These are phyloP conservation scores for Dysphania ambrosioides DNA, from an alignment of 148 eudicot genomes.

Conservation along the genomic window DNA sequence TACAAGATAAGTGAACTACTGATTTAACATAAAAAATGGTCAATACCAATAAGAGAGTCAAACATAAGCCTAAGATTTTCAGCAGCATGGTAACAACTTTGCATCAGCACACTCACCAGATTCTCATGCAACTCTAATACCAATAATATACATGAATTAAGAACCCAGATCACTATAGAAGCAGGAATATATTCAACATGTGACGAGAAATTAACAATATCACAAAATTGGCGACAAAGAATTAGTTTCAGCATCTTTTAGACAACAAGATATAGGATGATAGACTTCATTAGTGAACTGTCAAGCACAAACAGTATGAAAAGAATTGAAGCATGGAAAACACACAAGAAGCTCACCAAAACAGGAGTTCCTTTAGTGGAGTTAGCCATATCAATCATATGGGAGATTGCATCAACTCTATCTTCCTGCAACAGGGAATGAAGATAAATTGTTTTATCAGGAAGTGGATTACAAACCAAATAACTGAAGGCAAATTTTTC, in stretches of 20 bases:
- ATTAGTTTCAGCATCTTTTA: background rate
- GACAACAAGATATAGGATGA: background rate
- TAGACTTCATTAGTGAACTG: background rate
- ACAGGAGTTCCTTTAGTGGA: conserved; percentile 13
- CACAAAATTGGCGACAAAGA: background rate
- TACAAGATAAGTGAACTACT: no score
- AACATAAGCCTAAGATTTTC: no score
- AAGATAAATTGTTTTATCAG: background rate
- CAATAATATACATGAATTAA: background rate
- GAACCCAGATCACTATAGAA: background rate
- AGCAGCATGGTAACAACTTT: background rate
- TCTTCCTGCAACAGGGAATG: conserved; percentile 5
- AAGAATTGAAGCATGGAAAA: background rate
- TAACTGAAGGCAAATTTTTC: background rate
- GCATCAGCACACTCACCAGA: background rate
- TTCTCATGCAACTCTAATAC: background rate
- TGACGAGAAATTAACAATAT: background rate
- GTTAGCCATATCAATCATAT: conserved; percentile 5
- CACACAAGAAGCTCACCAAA: conserved; percentile 8
- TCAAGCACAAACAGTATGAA: no score
- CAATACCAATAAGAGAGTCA: no score
- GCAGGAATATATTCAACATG: background rate
- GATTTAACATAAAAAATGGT: no score
- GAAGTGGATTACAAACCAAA: background rate
- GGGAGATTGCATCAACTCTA: conserved; percentile 10